These are phyloP conservation scores for Dioscorea alata DNA, from an alignment of 106 monocot genomes.

Conservation along the genomic window DNA sequence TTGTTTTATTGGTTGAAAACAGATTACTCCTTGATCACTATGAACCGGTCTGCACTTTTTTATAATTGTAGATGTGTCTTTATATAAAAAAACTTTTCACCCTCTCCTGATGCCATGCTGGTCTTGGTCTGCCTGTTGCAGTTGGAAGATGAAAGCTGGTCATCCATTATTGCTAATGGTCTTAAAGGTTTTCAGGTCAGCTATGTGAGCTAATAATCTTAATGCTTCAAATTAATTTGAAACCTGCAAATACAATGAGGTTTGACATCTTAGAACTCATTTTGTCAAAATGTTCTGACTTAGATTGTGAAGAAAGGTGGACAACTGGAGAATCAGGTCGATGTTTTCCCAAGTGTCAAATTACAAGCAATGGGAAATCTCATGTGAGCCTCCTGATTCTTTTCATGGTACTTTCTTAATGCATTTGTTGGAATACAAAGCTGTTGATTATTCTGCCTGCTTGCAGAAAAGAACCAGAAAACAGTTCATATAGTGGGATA, in stretches of 20 bases:
- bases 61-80: too few relatives aligned
- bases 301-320: constrained; percentile 70
- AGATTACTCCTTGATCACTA: too few relatives aligned
- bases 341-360: constrained; percentile 44
- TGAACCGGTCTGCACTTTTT: too few relatives aligned
- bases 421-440: too few relatives aligned
- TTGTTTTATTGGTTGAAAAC: too few relatives aligned
- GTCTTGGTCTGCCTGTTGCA: constrained; percentile 8
- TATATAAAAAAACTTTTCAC: too few relatives aligned
- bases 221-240: too few relatives aligned
- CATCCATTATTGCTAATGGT: constrained; percentile 44
- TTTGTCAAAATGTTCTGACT: too few relatives aligned
- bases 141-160: constrained; percentile 37
- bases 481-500: constrained; percentile 28
- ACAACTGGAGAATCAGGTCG: constrained; percentile 39
- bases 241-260: too few relatives aligned
- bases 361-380: constrained; percentile 43
- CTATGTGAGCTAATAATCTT: background rate
- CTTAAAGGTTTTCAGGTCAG: constrained; percentile 75
- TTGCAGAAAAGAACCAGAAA: constrained; percentile 29
- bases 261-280: too few relatives aligned
- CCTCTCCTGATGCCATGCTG: too few relatives aligned
- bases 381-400: constrained; percentile 34
- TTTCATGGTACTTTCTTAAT: background rate
- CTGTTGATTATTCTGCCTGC: too few relatives aligned